Conservation (phyloP, 352 stramenopile species). For the Pythium biforme region DNA sequence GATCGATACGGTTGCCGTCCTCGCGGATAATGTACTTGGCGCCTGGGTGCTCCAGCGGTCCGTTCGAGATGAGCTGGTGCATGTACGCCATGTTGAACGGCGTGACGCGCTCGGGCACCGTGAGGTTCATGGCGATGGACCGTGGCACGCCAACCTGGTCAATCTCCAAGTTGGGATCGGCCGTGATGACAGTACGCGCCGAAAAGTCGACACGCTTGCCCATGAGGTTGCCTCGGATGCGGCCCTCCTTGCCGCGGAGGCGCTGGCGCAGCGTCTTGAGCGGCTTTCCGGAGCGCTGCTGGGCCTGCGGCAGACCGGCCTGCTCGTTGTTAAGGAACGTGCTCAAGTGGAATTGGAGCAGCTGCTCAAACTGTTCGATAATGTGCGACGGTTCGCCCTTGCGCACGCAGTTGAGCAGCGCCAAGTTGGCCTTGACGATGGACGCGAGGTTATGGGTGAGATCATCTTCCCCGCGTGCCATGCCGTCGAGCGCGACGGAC, state of each 20-base stretch:
- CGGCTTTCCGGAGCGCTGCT: slow-evolving; percentile 95
- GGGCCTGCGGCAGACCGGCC: slow-evolving; percentile 93
- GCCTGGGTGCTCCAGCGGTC: slow-evolving; percentile 95
- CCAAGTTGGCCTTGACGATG: slow-evolving; percentile 98
- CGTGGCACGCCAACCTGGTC: slow-evolving; percentile 98
- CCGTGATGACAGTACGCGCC: slow-evolving; percentile 99
- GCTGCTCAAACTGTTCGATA: slow-evolving; percentile 92
- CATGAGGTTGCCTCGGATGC: slow-evolving; percentile 99
- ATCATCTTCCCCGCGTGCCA: slow-evolving; percentile 96
- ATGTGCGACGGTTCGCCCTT: slow-evolving; percentile 96
- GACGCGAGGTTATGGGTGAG: slow-evolving; percentile 98
- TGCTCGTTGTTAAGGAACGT: slow-evolving; percentile 99
- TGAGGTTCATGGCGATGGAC: slow-evolving; percentile 98
- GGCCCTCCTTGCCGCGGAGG: slow-evolving; percentile 96
- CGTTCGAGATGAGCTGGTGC: slow-evolving; percentile 95
- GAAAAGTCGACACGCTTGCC: slow-evolving; percentile 99
- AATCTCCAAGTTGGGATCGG: slow-evolving; percentile 99
- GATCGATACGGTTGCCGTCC: slow-evolving; percentile 97
- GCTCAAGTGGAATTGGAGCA: slow-evolving; percentile 84
- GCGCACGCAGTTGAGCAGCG: slow-evolving; percentile 92
- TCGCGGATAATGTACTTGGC: slow-evolving; percentile 98
- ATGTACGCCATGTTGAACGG: slow-evolving; percentile 97
- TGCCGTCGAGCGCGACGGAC: slow-evolving; percentile 94
- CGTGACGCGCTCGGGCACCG: slow-evolving; percentile 98
- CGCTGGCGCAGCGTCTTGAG: slow-evolving; percentile 98